Percentiles rank a stretch among this genome's conserved stretches.
phyloP scores from a whole-genome alignment of 164 flowering plant genomes.

The Paratinospora sagittata region DNA sequence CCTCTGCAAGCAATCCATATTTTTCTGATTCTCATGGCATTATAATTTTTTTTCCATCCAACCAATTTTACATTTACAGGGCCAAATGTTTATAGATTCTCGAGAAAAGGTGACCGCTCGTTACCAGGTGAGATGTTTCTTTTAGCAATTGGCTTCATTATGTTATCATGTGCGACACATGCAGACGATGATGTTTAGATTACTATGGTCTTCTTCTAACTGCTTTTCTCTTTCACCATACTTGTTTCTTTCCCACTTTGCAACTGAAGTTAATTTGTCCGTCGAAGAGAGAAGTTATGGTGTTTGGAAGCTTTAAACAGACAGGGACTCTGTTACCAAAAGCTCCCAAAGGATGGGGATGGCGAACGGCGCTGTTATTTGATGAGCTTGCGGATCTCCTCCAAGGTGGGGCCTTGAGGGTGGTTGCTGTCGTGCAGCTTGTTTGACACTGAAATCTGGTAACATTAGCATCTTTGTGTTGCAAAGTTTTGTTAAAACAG shows the following conservation, averaged over 20 bases:
- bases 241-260: background rate
- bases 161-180: background rate
- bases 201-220: background rate
- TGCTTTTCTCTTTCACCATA: too few species aligned
- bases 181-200: background rate
- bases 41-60: background rate
- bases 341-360: conserved; percentile 99
- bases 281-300: conserved; percentile 92
- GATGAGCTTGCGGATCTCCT: conserved; percentile 87
- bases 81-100: conserved; percentile 74
- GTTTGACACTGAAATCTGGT: conserved; percentile 34
- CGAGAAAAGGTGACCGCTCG: conserved; percentile 97
- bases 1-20: background rate
- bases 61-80: conserved; percentile 34
- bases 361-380: conserved; percentile 89
- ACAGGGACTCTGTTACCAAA: conserved; percentile 88
- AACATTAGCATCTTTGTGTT: background rate
- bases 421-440: conserved; percentile 87
- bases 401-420: conserved; percentile 78
- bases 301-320: conserved; percentile 87
- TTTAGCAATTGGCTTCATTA: background rate
- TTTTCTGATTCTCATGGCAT: background rate
- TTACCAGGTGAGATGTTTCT: conserved; percentile 71
- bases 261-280: conserved; percentile 76
- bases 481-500: background rate